These are phyloP conservation scores for Brassica carinata DNA, from an alignment of 345 rosid species.

Conservation along the genomic window DNA sequence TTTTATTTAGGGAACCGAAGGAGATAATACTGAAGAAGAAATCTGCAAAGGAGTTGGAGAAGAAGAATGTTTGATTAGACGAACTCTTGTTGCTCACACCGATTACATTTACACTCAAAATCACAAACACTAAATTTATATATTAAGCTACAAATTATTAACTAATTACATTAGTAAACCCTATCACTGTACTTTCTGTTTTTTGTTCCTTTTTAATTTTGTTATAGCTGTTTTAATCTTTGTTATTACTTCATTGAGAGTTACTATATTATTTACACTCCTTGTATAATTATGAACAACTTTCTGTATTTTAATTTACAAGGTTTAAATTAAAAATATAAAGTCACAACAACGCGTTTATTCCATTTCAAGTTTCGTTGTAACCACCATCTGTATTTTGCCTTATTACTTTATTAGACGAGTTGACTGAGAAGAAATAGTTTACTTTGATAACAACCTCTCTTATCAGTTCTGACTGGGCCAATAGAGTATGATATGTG, in stretches of 20 bases:
- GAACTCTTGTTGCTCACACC: conserved; percentile 50
- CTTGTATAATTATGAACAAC: conserved; percentile 24
- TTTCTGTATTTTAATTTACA: conserved; percentile 3
- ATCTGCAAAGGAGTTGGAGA: conserved; percentile 52
- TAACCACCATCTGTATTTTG: conserved; percentile 33
- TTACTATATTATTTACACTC: conserved; percentile 15
- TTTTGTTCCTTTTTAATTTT: background rate
- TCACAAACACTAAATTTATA: conserved; percentile 32
- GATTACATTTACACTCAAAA: conserved; percentile 61
- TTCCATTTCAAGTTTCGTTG: conserved; percentile 29
- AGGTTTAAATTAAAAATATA: conserved; percentile 12
- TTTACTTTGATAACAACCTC: conserved; percentile 16
- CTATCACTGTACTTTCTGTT: background rate
- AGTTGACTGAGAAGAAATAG: conserved; percentile 16
- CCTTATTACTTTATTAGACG: background rate
- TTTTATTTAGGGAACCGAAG: conserved; percentile 29
- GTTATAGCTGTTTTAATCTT: background rate
- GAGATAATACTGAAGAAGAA: conserved; percentile 35
- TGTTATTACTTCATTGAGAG: background rate
- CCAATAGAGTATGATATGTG: background rate
- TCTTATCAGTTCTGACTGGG: background rate
- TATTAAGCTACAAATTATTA: background rate
- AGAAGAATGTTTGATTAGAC: conserved; percentile 60
- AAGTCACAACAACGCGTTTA: conserved; percentile 22
- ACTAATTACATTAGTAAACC: conserved; percentile 5